These are phyloP conservation scores for Phaeosphaeriaceae sp. DNA, from an alignment of 2,329 filamentous ascomycete genomes.

Conservation along the genomic window DNA sequence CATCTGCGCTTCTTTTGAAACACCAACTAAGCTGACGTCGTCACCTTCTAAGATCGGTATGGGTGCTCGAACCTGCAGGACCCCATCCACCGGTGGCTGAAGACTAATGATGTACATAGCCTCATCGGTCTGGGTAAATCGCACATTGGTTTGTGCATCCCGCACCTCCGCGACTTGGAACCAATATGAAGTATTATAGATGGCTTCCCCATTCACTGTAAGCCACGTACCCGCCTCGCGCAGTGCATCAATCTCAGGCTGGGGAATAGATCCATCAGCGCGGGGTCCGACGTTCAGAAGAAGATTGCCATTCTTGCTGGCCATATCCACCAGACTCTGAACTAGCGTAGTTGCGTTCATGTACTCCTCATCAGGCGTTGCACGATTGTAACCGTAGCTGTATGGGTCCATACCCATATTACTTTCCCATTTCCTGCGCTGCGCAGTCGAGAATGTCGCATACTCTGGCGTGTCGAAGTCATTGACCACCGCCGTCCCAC, in stretches of 20 bases:
- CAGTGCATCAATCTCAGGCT: constrained; percentile 49
- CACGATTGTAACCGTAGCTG: constrained; percentile 66
- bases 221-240: constrained; percentile 63
- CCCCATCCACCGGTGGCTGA: not conserved
- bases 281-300: constrained; percentile 64
- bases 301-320: constrained; percentile 64
- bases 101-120: not conserved
- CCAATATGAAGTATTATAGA: constrained; percentile 6
- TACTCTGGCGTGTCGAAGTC: constrained; percentile 71
- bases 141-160: not conserved
- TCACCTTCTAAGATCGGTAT: not conserved
- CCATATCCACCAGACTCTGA: constrained; percentile 59
- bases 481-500: constrained; percentile 60
- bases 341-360: constrained; percentile 62
- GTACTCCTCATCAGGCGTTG: constrained; percentile 58
- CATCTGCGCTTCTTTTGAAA: not conserved
- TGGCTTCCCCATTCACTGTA: not conserved
- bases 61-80: not conserved
- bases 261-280: constrained; percentile 62
- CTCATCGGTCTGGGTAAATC: not conserved
- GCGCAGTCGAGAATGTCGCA: constrained; percentile 56
- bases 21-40: not conserved
- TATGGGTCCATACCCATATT: constrained; percentile 68
- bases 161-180: not conserved
- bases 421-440: constrained; percentile 66